These are phyloP conservation scores for Exophiala sideris DNA, from an alignment of 2,329 filamentous ascomycete genomes.

Conservation along the genomic window DNA sequence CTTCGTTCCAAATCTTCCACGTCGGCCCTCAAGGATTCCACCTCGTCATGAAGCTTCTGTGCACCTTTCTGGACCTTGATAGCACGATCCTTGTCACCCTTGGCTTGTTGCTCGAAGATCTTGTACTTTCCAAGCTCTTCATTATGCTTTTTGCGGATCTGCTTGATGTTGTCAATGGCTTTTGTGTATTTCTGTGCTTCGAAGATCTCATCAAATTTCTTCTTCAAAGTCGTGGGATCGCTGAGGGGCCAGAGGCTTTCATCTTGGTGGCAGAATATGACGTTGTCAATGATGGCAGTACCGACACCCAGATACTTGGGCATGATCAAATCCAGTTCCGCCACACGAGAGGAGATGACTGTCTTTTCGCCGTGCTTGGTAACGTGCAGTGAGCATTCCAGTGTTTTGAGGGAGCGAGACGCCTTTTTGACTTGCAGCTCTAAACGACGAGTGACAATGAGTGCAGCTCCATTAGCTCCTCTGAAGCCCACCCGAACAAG, in stretches of 20 bases:
- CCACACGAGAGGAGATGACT: constrained; percentile 73
- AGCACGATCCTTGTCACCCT: constrained; percentile 79
- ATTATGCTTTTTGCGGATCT: constrained; percentile 76
- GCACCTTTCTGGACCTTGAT: constrained; percentile 67
- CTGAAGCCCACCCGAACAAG: constrained; percentile 89
- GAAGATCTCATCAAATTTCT: constrained; percentile 95
- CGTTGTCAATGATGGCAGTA: constrained; percentile 81
- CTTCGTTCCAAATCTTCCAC: constrained; percentile 57
- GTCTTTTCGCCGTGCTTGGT: constrained; percentile 72
- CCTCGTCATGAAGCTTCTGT: constrained; percentile 61
- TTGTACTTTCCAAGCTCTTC: constrained; percentile 70
- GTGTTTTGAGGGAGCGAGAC: constrained; percentile 71
- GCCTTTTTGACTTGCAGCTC: constrained; percentile 85
- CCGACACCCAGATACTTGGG: constrained; percentile 86
- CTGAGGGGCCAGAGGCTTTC: constrained; percentile 97
- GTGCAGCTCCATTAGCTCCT: constrained; percentile 70
- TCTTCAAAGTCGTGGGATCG: constrained; percentile 79
- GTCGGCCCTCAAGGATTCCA: constrained; percentile 56
- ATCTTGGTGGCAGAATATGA: constrained; percentile 98
- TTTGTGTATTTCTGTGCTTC: constrained; percentile 96
- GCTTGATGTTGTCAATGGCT: constrained; percentile 91
- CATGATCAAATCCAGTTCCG: constrained; percentile 78
- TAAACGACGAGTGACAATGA: constrained; percentile 79
- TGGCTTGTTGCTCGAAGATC: constrained; percentile 71
- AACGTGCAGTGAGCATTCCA: constrained; percentile 76